phyloP scores from a whole-genome alignment of 768 basidiomycete species.

The Pisolithus tinctorius region DNA sequence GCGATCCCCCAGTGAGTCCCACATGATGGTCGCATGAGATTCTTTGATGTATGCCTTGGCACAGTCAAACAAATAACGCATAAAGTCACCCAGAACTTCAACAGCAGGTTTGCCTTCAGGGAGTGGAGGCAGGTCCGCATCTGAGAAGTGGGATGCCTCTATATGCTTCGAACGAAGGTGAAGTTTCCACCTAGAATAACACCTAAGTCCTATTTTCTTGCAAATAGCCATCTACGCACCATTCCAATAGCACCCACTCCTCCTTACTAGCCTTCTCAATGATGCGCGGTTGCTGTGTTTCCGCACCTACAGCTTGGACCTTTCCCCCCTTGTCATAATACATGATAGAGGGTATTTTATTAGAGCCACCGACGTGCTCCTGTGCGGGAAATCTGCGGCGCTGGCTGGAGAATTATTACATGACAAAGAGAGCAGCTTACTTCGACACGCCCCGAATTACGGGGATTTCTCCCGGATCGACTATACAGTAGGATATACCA shows the following conservation, averaged over 20 bases:
- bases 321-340: constrained; percentile 34
- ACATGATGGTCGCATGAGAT: constrained; percentile 33
- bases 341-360: constrained; percentile 38
- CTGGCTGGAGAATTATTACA: constrained; percentile 1
- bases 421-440: constrained; percentile 4
- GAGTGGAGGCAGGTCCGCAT: constrained; percentile 26
- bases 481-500: constrained; percentile 32
- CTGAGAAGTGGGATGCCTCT: constrained; percentile 13
- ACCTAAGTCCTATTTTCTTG: background rate
- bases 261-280: constrained; percentile 30
- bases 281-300: constrained; percentile 28
- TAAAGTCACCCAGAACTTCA: constrained; percentile 37
- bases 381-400: constrained; percentile 31
- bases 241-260: constrained; percentile 36
- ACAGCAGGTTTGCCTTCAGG: constrained; percentile 30
- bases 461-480: constrained; percentile 28
- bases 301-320: constrained; percentile 35
- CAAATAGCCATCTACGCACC: constrained; percentile 17
- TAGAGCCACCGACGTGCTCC: constrained; percentile 28
- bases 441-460: constrained; percentile 16
- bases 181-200: constrained; percentile 25
- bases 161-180: constrained; percentile 27
- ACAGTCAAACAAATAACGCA: constrained; percentile 37
- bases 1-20: constrained; percentile 33
- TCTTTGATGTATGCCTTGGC: constrained; percentile 39